Evolutionary conservation across 1,284 basidiomycete species (phyloP).

Genomic region (Ustilago esculenta): DNA sequence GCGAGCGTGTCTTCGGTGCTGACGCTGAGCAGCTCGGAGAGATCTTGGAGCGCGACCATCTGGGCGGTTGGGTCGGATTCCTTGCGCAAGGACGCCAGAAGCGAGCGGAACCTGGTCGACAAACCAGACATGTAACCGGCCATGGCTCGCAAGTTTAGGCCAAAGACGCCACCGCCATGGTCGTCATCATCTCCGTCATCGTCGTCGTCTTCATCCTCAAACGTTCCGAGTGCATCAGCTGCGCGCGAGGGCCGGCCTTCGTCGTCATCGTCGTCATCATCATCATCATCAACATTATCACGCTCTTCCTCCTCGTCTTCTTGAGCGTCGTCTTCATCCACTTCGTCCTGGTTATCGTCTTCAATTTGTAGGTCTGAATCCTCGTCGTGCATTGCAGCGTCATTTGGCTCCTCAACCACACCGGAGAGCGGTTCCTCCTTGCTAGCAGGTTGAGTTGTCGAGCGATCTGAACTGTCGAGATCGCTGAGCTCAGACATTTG

Average conservation of each 20-base stretch:
- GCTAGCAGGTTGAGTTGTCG: neutral
- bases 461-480: constrained; percentile 3
- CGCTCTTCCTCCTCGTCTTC: constrained; percentile 1
- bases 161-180: constrained; percentile 48
- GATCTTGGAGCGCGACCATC: constrained; percentile 84
- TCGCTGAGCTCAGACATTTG: constrained; percentile 25
- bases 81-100: constrained; percentile 54
- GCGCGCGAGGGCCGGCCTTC: constrained; percentile 1
- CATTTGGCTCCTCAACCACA: constrained; percentile 17
- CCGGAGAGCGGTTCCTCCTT: constrained; percentile 5
- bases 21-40: constrained; percentile 92
- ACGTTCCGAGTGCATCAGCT: too few relatives aligned
- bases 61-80: constrained; percentile 75
- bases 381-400: neutral
- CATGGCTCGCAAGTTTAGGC: constrained; percentile 59
- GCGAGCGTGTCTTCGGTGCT: constrained; percentile 96
- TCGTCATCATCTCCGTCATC: constrained; percentile 34
- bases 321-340: constrained; percentile 9
- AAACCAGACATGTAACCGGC: constrained; percentile 61
- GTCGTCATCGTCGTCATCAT: constrained; percentile 31
- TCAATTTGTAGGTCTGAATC: constrained; percentile 12
- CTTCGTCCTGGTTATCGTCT: constrained; percentile 13
- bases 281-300: constrained; percentile 16
- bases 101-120: constrained; percentile 49
- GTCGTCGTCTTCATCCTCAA: constrained; percentile 45